Conservation (phyloP, 139 green algal genomes). For the Tetraselmis chui region DNA sequence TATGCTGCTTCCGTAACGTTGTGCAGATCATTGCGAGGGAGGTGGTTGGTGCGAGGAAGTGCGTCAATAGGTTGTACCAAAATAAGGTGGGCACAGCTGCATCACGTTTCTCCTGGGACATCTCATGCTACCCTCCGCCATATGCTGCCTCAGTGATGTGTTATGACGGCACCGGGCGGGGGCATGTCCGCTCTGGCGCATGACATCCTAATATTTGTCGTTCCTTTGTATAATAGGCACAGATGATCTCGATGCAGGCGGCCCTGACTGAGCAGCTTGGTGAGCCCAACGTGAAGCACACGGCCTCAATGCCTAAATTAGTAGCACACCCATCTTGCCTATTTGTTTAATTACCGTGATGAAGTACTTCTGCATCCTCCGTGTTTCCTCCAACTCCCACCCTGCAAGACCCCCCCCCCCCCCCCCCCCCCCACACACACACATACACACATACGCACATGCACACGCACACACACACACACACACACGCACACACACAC, state of each 20-base stretch:
- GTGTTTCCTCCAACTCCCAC: no score
- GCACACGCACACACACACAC: no score
- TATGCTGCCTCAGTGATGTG: no score
- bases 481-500: no score
- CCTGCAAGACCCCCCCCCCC: neutral
- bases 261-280: constrained; percentile 16
- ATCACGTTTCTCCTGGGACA: neutral
- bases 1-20: no score
- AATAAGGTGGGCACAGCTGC: constrained; percentile 13
- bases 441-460: no score
- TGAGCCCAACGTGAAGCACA: neutral
- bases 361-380: neutral
- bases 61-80: constrained; percentile 13
- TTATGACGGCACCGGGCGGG: no score
- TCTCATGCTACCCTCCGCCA: no score
- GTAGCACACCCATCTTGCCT: neutral
- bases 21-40: constrained; percentile 25
- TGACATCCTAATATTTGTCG: no score
- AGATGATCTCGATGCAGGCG: constrained; percentile 20
- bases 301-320: no score
- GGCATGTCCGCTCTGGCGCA: no score
- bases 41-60: constrained; percentile 9
- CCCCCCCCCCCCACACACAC: neutral
- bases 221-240: constrained; percentile 4
- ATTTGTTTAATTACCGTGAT: neutral